These are phyloP conservation scores for Acacia melanoxylon DNA, from an alignment of 306 rosid species.

Conservation along the genomic window DNA sequence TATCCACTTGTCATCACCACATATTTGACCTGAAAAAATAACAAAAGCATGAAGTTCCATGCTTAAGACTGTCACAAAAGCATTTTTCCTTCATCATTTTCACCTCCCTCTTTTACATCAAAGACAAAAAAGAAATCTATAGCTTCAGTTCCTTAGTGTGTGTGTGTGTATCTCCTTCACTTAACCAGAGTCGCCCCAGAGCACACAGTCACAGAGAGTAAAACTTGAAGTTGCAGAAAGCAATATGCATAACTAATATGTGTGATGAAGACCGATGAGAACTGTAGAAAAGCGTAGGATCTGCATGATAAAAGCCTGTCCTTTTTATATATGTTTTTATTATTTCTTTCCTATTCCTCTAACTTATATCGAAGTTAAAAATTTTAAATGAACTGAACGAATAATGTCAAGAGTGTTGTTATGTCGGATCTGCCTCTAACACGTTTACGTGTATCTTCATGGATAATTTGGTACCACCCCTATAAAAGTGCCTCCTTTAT, in stretches of 20 bases:
- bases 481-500: constrained; percentile 24
- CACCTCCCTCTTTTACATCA: constrained; percentile 38
- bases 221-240: neutral
- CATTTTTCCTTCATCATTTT: constrained; percentile 42
- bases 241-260: neutral
- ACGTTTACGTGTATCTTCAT: neutral
- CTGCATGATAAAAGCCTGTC: constrained; percentile 44
- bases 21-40: constrained; percentile 45
- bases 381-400: neutral
- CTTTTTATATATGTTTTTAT: constrained; percentile 20
- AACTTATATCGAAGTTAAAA: neutral
- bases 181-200: neutral
- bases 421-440: neutral
- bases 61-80: constrained; percentile 49
- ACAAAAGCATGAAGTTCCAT: constrained; percentile 47
- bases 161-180: neutral
- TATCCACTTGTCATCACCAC: constrained; percentile 39
- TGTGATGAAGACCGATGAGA: neutral
- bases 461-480: neutral
- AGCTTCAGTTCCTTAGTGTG: neutral
- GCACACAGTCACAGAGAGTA: neutral
- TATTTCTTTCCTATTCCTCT: constrained; percentile 20
- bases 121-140: constrained; percentile 19
- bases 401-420: neutral
- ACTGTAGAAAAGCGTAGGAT: constrained; percentile 43